Percentiles rank a stretch among this genome's conserved stretches.
These are phyloP conservation scores for Thermothielavioides terrestris DNA, from an alignment of 495 filamentous ascomycete genomes.

Conservation along the genomic window DNA sequence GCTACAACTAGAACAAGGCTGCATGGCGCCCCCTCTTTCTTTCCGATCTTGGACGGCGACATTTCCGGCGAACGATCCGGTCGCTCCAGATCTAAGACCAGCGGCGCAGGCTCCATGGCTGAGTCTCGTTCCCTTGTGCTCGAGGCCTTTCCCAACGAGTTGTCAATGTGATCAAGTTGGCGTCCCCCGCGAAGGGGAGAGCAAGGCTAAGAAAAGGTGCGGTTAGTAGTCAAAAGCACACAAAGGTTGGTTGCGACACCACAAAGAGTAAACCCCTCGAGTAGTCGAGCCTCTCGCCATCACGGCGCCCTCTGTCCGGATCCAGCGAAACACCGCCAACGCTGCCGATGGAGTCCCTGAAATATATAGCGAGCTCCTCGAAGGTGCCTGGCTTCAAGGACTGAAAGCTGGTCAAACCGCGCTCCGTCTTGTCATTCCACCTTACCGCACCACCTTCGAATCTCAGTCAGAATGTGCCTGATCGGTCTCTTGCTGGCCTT, in stretches of 20 bases:
- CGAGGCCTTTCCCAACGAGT: background rate
- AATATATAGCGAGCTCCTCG: background rate
- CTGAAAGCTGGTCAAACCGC: background rate
- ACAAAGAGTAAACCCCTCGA: conserved; percentile 5
- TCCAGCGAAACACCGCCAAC: background rate
- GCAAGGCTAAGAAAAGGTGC: background rate
- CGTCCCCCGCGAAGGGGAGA: no score
- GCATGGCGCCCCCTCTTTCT: background rate
- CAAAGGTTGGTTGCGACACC: background rate
- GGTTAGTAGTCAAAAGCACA: background rate
- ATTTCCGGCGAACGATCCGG: background rate
- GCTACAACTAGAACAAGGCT: no score
- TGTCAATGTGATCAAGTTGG: background rate
- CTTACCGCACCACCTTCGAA: no score
- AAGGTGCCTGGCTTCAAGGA: background rate
- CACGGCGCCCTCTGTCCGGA: background rate
- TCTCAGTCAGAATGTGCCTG: conserved; percentile 5
- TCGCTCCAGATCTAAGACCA: background rate
- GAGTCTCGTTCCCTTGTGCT: background rate
- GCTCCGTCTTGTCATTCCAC: background rate
- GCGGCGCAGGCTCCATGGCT: background rate
- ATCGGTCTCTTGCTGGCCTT: conserved; percentile 8
- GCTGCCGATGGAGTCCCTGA: background rate
- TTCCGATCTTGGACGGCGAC: background rate
- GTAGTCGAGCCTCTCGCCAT: background rate